Base-by-base conservation (phyloP, 495 filamentous ascomycete species). In the Daldinia caldariorum region DNA sequence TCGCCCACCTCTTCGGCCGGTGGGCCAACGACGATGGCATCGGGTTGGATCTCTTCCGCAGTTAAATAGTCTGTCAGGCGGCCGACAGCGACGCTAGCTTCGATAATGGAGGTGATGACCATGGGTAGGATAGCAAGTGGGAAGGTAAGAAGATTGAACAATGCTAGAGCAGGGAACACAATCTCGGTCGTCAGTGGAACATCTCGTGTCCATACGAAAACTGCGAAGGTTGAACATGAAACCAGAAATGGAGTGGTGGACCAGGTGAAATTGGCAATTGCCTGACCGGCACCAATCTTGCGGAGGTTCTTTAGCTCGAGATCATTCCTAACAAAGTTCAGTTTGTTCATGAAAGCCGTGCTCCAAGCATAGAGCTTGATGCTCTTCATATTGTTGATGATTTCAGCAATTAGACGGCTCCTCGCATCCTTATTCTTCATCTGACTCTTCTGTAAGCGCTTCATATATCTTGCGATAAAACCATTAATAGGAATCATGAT, bases 311-410 rank as follows among this genome's bases (percentile, higher is more conserved):
- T 92, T 49, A 99, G 82, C 80, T 99, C 96, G 74, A 92, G 87
- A 69, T 99, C 94, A 80, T 98, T 98, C 77, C 96, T 87, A 66
- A 99, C 92, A 79, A 91, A 90, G 78, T 92, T 97, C 41, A 99
- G 87, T 79, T 97, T 97, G 77, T 92, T 94, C 89, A 97, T 97
- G 79, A 98, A 99, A 22, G 96, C 93, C 26, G 88, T 89, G 41
- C 94, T 92, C 96, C 96, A 99, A 47, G 94, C 96, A 81, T 97
- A 99, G 26, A 99, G 87, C 80, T 99, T 98, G 82, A 98, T 98
- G 77, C 92, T 94, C 83, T 98, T 98, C 89, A 98, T 97, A 78
- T 97, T 97, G 85, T 98, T 98, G 74, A 98, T 81, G 66, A 99
- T 98, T 82, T 99, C 96, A 6, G 96, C 95, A 86, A 97, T 97